These are phyloP conservation scores for Hypoxylon sp. DNA, from an alignment of 2,329 filamentous ascomycete species.

Conservation along the genomic window DNA sequence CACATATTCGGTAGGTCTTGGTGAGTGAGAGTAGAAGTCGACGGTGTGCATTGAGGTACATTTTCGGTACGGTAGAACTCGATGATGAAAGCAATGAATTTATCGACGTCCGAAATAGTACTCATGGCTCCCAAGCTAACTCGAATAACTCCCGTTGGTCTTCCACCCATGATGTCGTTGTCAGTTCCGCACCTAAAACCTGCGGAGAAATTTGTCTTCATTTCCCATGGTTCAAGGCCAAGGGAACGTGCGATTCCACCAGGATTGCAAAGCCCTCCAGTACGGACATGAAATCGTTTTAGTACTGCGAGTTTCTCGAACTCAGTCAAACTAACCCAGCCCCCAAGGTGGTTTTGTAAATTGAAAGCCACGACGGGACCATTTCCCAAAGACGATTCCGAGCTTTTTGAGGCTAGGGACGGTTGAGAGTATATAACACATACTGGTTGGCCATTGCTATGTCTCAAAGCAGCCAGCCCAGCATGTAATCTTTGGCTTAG, in stretches of 20 bases:
- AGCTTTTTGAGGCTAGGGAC: slow-evolving; percentile 52
- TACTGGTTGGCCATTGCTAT: slow-evolving; percentile 76
- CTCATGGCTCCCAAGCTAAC: slow-evolving; percentile 94
- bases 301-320: slow-evolving; percentile 88
- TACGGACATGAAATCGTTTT: slow-evolving; percentile 86
- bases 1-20: slow-evolving; percentile 56
- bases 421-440: slow-evolving; percentile 74
- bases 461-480: slow-evolving; percentile 71
- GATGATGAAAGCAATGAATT: slow-evolving; percentile 78
- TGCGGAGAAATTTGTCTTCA: slow-evolving; percentile 85
- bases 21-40: background rate
- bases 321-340: slow-evolving; percentile 85
- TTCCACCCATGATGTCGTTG: slow-evolving; percentile 84
- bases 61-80: slow-evolving; percentile 72
- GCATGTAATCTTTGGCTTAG: slow-evolving; percentile 73
- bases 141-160: slow-evolving; percentile 88
- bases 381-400: slow-evolving; percentile 58
- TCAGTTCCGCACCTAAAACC: slow-evolving; percentile 89
- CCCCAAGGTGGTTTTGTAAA: slow-evolving; percentile 75
- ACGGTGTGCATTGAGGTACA: slow-evolving; percentile 31
- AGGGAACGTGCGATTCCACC: slow-evolving; percentile 84
- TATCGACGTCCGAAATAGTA: slow-evolving; percentile 78
- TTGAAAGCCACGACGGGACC: slow-evolving; percentile 92
- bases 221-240: slow-evolving; percentile 82
- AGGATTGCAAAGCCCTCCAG: slow-evolving; percentile 92